Evolutionary conservation across 108 stramenopile genomes (phyloP).

Genomic region (Nitzschia inconspicua): DNA sequence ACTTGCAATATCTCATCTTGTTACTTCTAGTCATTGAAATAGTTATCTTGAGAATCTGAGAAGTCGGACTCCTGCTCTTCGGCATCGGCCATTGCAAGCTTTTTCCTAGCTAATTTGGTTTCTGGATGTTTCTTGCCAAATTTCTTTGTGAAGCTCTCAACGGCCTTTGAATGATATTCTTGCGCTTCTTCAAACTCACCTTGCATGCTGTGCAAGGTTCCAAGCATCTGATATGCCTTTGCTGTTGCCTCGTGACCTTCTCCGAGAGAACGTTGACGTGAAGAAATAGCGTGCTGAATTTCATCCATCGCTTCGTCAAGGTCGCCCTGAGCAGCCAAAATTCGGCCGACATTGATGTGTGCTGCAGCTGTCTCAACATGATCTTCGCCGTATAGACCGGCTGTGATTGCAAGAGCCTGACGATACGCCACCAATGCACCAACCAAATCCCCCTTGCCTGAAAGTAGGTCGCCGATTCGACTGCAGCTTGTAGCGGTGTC

Average conservation of each 20-base stretch:
- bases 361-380: constrained; percentile 27
- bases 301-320: constrained; percentile 27
- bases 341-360: constrained; percentile 20
- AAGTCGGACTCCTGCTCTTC: too few relatives aligned
- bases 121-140: background rate
- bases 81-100: too few relatives aligned
- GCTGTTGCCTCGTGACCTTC: background rate
- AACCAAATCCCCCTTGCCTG: constrained; percentile 15
- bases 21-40: too few relatives aligned
- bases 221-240: background rate
- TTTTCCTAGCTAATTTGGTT: background rate
- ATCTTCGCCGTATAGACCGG: constrained; percentile 23
- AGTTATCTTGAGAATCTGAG: too few relatives aligned
- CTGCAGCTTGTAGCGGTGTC: constrained; percentile 20
- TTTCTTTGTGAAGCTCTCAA: background rate
- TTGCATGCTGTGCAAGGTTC: background rate
- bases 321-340: constrained; percentile 22
- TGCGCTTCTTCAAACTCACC: background rate
- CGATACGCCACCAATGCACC: constrained; percentile 22
- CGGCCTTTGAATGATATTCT: background rate
- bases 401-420: constrained; percentile 24
- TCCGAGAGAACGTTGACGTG: background rate
- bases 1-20: too few relatives aligned
- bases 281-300: background rate
- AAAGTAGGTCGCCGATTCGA: constrained; percentile 21